phyloP scores from a whole-genome alignment of 805 yeast genomes.

The Ogataea dorogensis region DNA sequence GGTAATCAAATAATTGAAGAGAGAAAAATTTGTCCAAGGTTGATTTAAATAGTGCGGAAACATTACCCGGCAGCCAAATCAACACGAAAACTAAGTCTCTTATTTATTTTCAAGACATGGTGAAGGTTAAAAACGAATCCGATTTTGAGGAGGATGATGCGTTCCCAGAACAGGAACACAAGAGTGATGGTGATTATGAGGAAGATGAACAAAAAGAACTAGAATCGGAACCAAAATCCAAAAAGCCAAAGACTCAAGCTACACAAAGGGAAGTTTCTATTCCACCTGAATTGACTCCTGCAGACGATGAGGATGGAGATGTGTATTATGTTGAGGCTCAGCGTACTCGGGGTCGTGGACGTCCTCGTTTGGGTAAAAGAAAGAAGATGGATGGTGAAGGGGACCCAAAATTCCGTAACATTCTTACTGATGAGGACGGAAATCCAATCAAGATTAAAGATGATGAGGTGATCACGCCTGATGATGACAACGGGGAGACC shows the following conservation, averaged over 20 bases:
- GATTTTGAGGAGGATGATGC: constrained; percentile 22
- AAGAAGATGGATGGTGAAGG: constrained; percentile 29
- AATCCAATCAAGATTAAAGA: constrained; percentile 58
- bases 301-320: constrained; percentile 27
- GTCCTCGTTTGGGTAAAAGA: constrained; percentile 29
- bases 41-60: not conserved
- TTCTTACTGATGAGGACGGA: constrained; percentile 59
- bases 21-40: constrained; percentile 3
- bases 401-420: constrained; percentile 25
- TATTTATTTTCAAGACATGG: constrained; percentile 16
- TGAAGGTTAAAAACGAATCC: constrained; percentile 7
- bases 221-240: constrained; percentile 24
- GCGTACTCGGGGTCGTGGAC: constrained; percentile 32
- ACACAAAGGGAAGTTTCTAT: constrained; percentile 16
- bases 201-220: constrained; percentile 18
- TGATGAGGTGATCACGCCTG: constrained; percentile 77
- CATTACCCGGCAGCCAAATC: constrained; percentile 10
- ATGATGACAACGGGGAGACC: constrained; percentile 73
- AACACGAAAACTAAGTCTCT: constrained; percentile 21
- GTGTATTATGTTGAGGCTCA: constrained; percentile 19
- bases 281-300: constrained; percentile 11
- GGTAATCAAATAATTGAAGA: constrained; percentile 12
- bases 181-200: constrained; percentile 27
- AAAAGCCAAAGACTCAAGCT: constrained; percentile 7
- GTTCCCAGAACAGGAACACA: constrained; percentile 20